Conservation (phyloP, 768 basidiomycete genomes). For the Boletus subcaerulescens region DNA sequence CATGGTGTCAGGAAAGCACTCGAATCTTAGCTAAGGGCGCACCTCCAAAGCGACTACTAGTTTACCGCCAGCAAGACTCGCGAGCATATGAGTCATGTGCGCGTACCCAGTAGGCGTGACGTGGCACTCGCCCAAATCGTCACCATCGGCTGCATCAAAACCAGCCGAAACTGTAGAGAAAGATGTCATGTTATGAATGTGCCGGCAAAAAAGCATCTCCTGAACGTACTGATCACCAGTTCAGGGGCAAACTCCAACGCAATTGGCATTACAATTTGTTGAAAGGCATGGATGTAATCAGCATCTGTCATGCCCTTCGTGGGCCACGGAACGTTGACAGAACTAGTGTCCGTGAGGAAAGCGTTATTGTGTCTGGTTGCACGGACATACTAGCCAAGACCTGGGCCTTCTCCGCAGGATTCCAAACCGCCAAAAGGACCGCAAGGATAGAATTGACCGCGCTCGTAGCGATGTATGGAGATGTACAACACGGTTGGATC, state of each 20-base stretch:
- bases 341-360: slow-evolving; percentile 44
- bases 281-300: slow-evolving; percentile 96
- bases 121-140: slow-evolving; percentile 85
- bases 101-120: slow-evolving; percentile 93
- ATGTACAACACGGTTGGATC: slow-evolving; percentile 91
- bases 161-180: slow-evolving; percentile 82
- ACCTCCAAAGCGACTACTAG: slow-evolving; percentile 95
- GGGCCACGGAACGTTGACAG: slow-evolving; percentile 97
- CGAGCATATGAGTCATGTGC: slow-evolving; percentile 98
- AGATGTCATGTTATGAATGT: neutral
- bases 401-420: slow-evolving; percentile 80
- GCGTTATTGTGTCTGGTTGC: slow-evolving; percentile 1
- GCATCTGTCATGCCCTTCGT: slow-evolving; percentile 85
- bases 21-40: slow-evolving; percentile 8
- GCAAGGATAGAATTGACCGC: slow-evolving; percentile 89
- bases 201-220: neutral
- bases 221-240: slow-evolving; percentile 82
- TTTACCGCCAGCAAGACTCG: slow-evolving; percentile 81
- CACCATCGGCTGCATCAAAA: slow-evolving; percentile 94
- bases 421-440: slow-evolving; percentile 86
- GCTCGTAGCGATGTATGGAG: slow-evolving; percentile 92
- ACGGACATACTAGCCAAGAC: slow-evolving; percentile 76
- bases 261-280: slow-evolving; percentile 94
- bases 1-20: neutral
- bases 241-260: slow-evolving; percentile 96